A percentile compares a stretch with the other conserved stretches of the same genome.
Conservation (phyloP, 257 asterid species). For the Solanum verrucosum region DNA sequence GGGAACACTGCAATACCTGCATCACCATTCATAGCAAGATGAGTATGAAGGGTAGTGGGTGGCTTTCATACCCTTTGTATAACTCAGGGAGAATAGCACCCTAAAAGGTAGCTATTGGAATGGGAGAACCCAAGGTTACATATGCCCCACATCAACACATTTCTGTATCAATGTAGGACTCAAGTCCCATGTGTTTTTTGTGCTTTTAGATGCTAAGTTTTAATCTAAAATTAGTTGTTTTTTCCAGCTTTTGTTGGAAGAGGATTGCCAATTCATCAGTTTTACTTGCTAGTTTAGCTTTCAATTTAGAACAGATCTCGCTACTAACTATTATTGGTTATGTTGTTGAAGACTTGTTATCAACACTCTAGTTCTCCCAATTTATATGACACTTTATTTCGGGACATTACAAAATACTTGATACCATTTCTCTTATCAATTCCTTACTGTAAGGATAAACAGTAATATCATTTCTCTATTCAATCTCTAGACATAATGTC, state of each 20-base stretch:
- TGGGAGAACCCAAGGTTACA: neutral
- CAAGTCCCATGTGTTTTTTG: neutral
- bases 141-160: neutral
- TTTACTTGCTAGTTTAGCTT: neutral
- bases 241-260: neutral
- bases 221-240: neutral
- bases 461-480: too few relatives aligned
- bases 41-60: neutral
- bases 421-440: neutral
- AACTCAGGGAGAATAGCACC: neutral
- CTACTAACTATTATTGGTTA: neutral
- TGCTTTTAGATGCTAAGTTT: neutral
- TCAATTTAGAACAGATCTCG: neutral
- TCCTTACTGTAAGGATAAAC: neutral
- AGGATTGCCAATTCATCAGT: neutral
- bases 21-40: neutral
- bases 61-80: neutral
- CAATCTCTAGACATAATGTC: too few relatives aligned
- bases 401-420: neutral
- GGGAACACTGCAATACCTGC: neutral
- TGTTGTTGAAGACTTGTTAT: neutral
- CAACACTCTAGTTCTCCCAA: neutral
- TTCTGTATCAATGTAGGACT: neutral
- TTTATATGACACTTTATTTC: neutral
- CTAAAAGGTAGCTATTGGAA: neutral